A percentile compares a stretch with the other conserved stretches of the same genome.
phyloP scores from a whole-genome alignment of 2,329 filamentous ascomycete species.

The Sporothrix brunneoviolacea region DNA sequence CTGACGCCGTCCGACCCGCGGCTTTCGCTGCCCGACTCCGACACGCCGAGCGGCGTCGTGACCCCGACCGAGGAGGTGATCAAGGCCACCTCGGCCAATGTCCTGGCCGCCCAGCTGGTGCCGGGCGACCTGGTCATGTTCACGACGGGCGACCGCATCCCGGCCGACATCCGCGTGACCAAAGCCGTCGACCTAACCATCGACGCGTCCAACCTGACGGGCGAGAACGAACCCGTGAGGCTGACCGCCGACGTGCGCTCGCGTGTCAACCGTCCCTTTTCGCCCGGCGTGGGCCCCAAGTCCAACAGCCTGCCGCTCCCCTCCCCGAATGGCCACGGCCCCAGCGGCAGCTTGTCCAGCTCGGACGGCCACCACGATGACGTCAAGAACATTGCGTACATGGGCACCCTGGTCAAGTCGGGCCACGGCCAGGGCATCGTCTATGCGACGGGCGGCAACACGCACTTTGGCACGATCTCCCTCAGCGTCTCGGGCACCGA shows the following conservation, averaged over 20 bases:
- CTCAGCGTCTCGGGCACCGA: slow-evolving; percentile 92
- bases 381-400: slow-evolving; percentile 89
- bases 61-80: slow-evolving; percentile 57
- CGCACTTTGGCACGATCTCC: slow-evolving; percentile 94
- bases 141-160: slow-evolving; percentile 91
- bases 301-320: slow-evolving; percentile 25
- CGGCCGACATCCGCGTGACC: slow-evolving; percentile 91
- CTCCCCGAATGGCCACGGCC: slow-evolving; percentile 15
- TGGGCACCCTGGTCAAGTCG: slow-evolving; percentile 93
- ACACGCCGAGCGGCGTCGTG: slow-evolving; percentile 35
- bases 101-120: slow-evolving; percentile 81
- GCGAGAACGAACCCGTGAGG: slow-evolving; percentile 87
- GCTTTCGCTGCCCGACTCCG: neutral
- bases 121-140: slow-evolving; percentile 91
- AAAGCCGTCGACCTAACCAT: slow-evolving; percentile 85
- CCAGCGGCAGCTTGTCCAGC: neutral
- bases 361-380: slow-evolving; percentile 56
- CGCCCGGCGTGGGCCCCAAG: slow-evolving; percentile 12
- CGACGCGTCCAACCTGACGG: slow-evolving; percentile 93
- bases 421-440: slow-evolving; percentile 94
- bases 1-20: neutral
- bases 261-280: slow-evolving; percentile 20
- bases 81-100: slow-evolving; percentile 71
- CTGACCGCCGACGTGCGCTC: slow-evolving; percentile 60
- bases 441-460: slow-evolving; percentile 89